Evolutionary conservation across 139 green algal species (phyloP), one percentile per base, ranked within the genome.

Genomic region (Yamagishiella unicocca): DNA sequence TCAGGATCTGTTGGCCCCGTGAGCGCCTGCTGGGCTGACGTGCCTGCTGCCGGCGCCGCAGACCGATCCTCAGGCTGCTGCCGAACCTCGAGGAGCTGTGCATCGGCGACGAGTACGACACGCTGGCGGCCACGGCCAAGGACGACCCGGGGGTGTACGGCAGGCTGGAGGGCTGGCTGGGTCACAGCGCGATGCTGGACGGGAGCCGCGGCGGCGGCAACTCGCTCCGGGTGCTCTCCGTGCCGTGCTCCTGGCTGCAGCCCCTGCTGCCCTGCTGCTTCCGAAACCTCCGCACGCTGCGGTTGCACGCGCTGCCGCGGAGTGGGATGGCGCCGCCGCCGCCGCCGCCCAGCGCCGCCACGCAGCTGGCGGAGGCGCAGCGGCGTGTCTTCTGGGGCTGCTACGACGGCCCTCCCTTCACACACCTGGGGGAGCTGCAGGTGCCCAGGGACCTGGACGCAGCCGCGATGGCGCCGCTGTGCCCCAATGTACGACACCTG

Each of bases 41-140:
- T n/a, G n/a, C n/a, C n/a, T n/a, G n/a, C n/a, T n/a, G n/a, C n/a
- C n/a, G n/a, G n/a, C n/a, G n/a, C n/a, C n/a, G n/a, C n/a, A n/a
- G n/a, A n/a, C n/a, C n/a, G n/a, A 43, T 85, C 53, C 37, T 62
- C 40, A 17, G n/a, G 37, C 61, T 85, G 42, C 79, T 85, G 58
- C 79, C 79, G 4, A 1, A 5, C 0, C 61, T 85, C 14, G 24
- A 62, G 40, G 79, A 85, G 55, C 79, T 85, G 2, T 42, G 38
- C 3, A 25, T 75, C 35, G 79, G 79, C 10, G 40, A 62, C 3
- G 79, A 85, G 61, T 2, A 37, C 8, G 53, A 38, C 6, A 55
- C 77, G 37, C 22, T 84, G 55, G 38, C 40, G 2, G 35, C 55
- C 17, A 43, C 43, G 22, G 77, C 55, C 3, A 10, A 29, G 77